Percentiles rank a stretch among this genome's conserved stretches.
phyloP scores from a whole-genome alignment of 1,139 yeast genomes.

The Kodamaea alishanica region DNA sequence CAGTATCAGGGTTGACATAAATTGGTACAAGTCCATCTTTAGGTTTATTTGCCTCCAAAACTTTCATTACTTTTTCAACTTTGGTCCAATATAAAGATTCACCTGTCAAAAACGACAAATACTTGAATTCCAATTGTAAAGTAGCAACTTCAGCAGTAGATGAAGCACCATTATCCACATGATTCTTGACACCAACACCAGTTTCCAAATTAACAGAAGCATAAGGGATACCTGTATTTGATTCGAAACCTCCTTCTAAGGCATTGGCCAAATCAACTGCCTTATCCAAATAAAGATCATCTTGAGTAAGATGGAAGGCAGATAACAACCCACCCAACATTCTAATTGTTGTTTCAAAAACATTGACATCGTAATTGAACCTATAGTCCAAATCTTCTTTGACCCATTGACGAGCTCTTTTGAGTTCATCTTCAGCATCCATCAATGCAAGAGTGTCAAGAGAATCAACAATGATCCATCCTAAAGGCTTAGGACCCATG shows the following conservation, averaged over 20 bases:
- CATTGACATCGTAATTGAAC: constrained; percentile 72
- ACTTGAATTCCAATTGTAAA: constrained; percentile 83
- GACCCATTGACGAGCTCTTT: constrained; percentile 73
- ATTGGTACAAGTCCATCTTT: constrained; percentile 80
- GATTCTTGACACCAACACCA: constrained; percentile 58
- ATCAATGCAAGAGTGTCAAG: constrained; percentile 80
- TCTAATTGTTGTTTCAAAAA: constrained; percentile 89
- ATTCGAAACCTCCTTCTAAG: constrained; percentile 62
- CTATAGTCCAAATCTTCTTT: constrained; percentile 46
- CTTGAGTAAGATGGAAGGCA: constrained; percentile 70
- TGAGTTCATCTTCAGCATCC: constrained; percentile 67
- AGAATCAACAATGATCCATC: constrained; percentile 93
- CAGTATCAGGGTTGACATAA: constrained; percentile 71
- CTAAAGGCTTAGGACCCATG: constrained; percentile 81
- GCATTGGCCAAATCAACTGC: constrained; percentile 73
- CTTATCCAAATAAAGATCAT: constrained; percentile 68
- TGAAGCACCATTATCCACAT: constrained; percentile 62
- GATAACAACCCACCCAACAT: constrained; percentile 91
- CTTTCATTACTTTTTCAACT: constrained; percentile 68
- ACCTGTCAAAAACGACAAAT: constrained; percentile 76
- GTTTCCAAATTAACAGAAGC: constrained; percentile 71
- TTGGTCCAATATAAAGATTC: constrained; percentile 74
- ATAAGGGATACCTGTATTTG: constrained; percentile 68
- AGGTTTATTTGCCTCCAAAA: constrained; percentile 56
- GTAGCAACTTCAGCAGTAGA: constrained; percentile 92